Evolutionary conservation across 2,329 filamentous ascomycete species (phyloP), one percentile per base, ranked within the genome.

Genomic region (Calonectria fujianensis): DNA sequence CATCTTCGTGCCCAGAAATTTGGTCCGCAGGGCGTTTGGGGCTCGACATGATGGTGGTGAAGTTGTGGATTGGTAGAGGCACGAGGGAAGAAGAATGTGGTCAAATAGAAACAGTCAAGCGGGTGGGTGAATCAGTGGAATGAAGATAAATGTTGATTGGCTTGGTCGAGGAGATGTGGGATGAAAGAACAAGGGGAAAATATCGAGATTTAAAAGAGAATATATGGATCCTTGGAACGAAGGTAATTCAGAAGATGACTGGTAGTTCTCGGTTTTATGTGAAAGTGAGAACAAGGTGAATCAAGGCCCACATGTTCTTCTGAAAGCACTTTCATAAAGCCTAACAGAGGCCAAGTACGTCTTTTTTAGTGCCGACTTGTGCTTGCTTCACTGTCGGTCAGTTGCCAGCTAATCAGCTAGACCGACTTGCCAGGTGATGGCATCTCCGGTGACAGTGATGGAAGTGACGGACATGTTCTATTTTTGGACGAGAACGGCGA

Each of bases 211-310:
- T 10, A 2, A 18, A n/a, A 37, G 32, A 27, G 3, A 27, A 16
- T 31, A 37, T 9, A 5, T 27, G 3, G 13, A 39, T 13, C 13
- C 8, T 54, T 20, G 51, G 24, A 14, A 4, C 35, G 18, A 27
- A 20, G 7, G 35, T 27, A 13, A 61, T 37, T 37, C n/a, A 35
- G 20, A 59, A n/a, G 27, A 37, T 14, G 32, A 18, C 13, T 31
- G 11, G 51, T 20, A 24, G 16, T 18, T 54, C 6, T 31, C 14
- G 16, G 11, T 13, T 39, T 24, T 2, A 18, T 8, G n/a, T 61
- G n/a, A 61, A 39, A 39, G 54, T 39, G 54, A 61, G 54, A 61
- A 61, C 1, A 6, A 39, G 20, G 54, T 39, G 20, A 61, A 61
- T 39, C 4, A 11, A 24, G 54, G 54, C 54, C 54, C 54, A 59